Base-by-base conservation (phyloP, 106 monocot species). In the Iris macrosiphon region DNA sequence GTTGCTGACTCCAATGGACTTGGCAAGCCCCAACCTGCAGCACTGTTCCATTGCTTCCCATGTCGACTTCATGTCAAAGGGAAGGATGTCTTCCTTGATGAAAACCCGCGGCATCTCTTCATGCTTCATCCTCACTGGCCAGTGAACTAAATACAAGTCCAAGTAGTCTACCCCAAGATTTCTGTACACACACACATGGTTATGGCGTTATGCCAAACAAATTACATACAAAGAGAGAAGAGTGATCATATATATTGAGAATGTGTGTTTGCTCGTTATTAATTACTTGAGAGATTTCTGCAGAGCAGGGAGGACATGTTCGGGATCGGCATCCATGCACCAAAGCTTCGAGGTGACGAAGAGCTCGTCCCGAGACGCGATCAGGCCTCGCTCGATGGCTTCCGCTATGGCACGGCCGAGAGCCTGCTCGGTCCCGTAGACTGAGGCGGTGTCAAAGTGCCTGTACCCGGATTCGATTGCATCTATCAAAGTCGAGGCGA, bases 261-360 rank as follows among this genome's bases (percentile, higher is more conserved):
- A n/a, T n/a, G n/a, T n/a, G n/a, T n/a, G n/a, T n/a, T n/a, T n/a
- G n/a, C n/a, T n/a, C n/a, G n/a, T n/a, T n/a, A n/a, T n/a, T n/a
- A n/a, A n/a, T 17, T 47, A 81, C 86, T 35, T 51, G 25, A 87
- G 75, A 29, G 73, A 72, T 8, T 44, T 57, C 4, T 26, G 49
- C 19, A 79, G 51, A 1, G 79, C 54, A n/a, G 74, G 78, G 29
- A 83, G 23, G 10, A 83, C 83, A 2, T 65, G 65, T 0, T 70
- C 66, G 18, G 65, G 68, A 46, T 74, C 60, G 32, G 65, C 65
- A 1, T 74, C 68, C 1, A 7, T 51, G 52, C 69, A 60, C 78
- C 83, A 83, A 4, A 78, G 56, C 47, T 83, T 83, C 22, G 83
- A 64, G 3, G 85, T 85, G 45, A 85, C 32, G 59, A 76, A 85